Evolutionary conservation across 768 basidiomycete genomes (phyloP), one percentile per base, ranked within the genome.

Genomic region (Tricholoma saponaceum): DNA sequence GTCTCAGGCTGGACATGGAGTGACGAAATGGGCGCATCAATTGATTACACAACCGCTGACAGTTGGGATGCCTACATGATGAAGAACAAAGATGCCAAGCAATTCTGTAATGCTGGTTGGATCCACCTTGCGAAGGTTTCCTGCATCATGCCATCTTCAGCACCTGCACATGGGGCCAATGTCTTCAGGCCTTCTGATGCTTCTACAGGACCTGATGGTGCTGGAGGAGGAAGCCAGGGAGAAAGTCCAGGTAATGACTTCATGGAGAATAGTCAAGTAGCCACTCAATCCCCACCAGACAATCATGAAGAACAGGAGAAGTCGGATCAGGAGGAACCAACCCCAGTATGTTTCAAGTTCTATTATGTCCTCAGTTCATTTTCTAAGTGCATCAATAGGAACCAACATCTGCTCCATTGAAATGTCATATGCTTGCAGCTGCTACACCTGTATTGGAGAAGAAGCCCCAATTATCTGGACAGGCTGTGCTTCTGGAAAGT

Each of bases 1-100:
- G 63, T 69, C 52, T 67, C 66, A 14, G 67, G 70, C 37, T 71
- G 64, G 65, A 63, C 58, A 16, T 71, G 70, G 67, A 57, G 35
- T 52, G 63, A 69, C 41, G 50, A 58, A 51, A 7, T 41, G 20
- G 60, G 66, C 22, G 59, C 58, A 22, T 52, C 55, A 25, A 64
- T 67, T 32, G 44, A 9, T 16, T 14, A 60, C 1, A 62, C 66
- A 5, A 62, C 54, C 35, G 26, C 57, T 43, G 50, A 32, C 2
- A 32, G 47, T 4, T 66, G 61, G 65, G 57, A 52, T 20, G 37
- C 35, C 37, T 57, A 54, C 30, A 4, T 56, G 22, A 54, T 55
- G 52, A 33, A 41, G n/a, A 13, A 58, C 33, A 52, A 52, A 32
- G 44, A 54, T 20, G 67, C 64, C 1, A 58, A 59, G n/a, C 63